Evolutionary conservation across 2,329 filamentous ascomycete species (phyloP), one percentile per base, ranked within the genome.

Genomic region (Corynespora cassiicola): DNA sequence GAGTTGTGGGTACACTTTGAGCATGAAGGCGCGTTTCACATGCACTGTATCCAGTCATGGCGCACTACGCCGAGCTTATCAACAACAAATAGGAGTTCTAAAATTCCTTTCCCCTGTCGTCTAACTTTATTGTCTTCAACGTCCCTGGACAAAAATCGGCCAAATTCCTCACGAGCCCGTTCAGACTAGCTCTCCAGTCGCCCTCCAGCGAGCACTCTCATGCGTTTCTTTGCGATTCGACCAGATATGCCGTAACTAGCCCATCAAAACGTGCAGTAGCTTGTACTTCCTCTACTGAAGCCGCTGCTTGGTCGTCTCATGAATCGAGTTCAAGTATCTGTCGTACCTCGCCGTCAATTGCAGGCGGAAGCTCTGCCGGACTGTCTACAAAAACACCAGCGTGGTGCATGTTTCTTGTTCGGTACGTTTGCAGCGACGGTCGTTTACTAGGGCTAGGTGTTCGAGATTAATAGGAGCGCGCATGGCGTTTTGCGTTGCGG

Each of bases 401-500:
- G 20, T 45, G 34, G 24, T 42, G 33, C 46, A 54, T 45, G 27
- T 54, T 56, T 35, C 42, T 43, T 18, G 37, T 52, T 41, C 45
- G 43, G 37, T 50, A 56, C 29, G 48, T 50, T 39, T 56, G 48
- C 19, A 35, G 50, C 2, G 41, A 38, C 34, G 41, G 39, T 36
- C 31, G 39, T 35, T 54, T 52, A 48, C 40, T 50, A 35, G 50
- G 45, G 31, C 48, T 54, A 8, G 46, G 50, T 19, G 50, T 49
- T 27, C 44, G 40, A 42, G 39, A 47, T 38, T 22, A 23, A 9
- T 39, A 19, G 33, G 36, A 44, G 27, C 36, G 32, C 20, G 32
- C 35, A 37, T 36, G 25, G 22, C 37, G 31, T 45, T 36, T 45
- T 27, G 21, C 27, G 42, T 32, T 36, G 34, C 38, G 42, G 23